Base-by-base conservation (phyloP, 2,329 filamentous ascomycete species). In the Fusarium robinianum region DNA sequence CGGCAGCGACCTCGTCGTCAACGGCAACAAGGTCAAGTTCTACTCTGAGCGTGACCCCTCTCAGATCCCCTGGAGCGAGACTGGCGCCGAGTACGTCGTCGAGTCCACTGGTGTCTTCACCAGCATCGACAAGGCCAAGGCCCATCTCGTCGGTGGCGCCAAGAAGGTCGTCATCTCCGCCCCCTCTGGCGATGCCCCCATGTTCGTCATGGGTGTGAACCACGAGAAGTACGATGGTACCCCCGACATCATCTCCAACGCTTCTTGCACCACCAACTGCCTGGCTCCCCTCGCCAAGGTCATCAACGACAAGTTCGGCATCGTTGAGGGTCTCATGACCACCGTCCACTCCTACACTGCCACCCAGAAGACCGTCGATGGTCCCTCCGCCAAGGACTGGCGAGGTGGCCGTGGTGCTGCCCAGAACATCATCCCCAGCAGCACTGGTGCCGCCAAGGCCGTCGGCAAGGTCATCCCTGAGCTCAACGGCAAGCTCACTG, bases 181-280 rank as follows among this genome's bases (percentile, higher is more conserved):
- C 68, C 89, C 89, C 67, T 95, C 89, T 55, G 87, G 88, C 62
- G 94, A 99, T 79, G 94, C 94, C 69, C 92, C 92, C 72, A 99
- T 99, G 94, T 99, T 95, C 84, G 94, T 99, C 72, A 95, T 96
- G 85, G 94, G 94, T 72, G 94, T 99, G 80, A 99, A 97, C 84
- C 81, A 97, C 78, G 83, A 91, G 74, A 81, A 76, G 66, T 97
- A 97, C 86, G 92, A 88, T 74, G 85, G 87, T 72, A 88, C 88
- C 72, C 83, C 94, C 74, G 79, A 90, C 66, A 86, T 99, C 73
- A 89, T 97, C 79, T 97, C 94, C 79, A 99, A 99, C 81, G 94
- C 94, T 66, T 97, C 94, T 65, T 97, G 94, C 90, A 99, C 94
- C 74, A 97, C 94, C 83, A 99, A 99, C 89, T 97, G 94, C 86